These are phyloP conservation scores for Cryptosporidium sp. DNA, from an alignment of 169 alveolate species.

Conservation along the genomic window DNA sequence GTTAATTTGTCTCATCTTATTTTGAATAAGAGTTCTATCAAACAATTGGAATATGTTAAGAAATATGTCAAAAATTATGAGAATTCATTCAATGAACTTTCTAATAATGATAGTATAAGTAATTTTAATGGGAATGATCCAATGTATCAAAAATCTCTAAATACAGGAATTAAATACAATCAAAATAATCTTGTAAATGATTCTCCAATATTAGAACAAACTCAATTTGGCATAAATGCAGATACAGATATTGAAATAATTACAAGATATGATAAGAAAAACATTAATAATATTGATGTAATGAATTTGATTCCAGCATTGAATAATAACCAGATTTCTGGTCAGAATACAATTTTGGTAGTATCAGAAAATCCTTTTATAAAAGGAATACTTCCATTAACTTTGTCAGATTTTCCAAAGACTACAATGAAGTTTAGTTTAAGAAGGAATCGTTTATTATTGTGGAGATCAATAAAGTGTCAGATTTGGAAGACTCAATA, in stretches of 20 bases:
- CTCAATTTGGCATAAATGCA: slow-evolving; percentile 37
- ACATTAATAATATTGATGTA: slow-evolving; percentile 16
- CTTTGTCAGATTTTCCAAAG: slow-evolving; percentile 27
- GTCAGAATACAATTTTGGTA: slow-evolving; percentile 52
- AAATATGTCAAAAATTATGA: slow-evolving; percentile 1
- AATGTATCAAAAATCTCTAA: not conserved
- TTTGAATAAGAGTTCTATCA: not conserved
- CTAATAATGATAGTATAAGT: not conserved
- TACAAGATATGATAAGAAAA: slow-evolving; percentile 31
- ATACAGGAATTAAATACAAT: not conserved
- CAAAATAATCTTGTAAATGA: not conserved
- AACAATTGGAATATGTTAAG: slow-evolving; percentile 32
- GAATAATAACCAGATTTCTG: slow-evolving; percentile 21
- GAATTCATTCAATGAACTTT: not conserved
- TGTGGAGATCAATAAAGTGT: slow-evolving; percentile 71
- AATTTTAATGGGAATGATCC: not conserved
- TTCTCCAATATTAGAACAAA: not conserved
- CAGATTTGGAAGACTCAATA: slow-evolving; percentile 67
- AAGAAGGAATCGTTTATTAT: slow-evolving; percentile 56
- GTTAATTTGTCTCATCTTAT: slow-evolving; percentile 34
- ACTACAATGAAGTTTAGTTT: slow-evolving; percentile 52
- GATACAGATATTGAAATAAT: slow-evolving; percentile 27
- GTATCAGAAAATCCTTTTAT: slow-evolving; percentile 21
- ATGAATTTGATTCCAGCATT: slow-evolving; percentile 41
- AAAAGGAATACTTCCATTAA: slow-evolving; percentile 39